Evolutionary conservation across 805 yeast species (phyloP), one percentile per base, ranked within the genome.

Genomic region (Suhomyces canberraensis): DNA sequence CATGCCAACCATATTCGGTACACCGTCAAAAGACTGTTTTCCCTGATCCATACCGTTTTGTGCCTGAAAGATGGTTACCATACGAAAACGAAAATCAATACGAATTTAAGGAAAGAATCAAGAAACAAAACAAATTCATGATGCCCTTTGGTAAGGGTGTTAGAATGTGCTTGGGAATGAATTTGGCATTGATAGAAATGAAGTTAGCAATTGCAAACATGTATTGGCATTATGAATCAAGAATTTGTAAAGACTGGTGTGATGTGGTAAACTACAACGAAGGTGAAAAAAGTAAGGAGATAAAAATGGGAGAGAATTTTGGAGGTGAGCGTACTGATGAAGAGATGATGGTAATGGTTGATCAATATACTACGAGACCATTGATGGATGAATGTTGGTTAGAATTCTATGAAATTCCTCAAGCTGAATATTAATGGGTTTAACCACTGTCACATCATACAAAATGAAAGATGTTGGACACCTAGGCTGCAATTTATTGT

Each of bases 121-220:
- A 59, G 36, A 37, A 36, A 7, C 81, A 79, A 76, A 66, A 69
- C 39, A 69, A 63, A 35, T 66, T 67, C 46, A 73, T 81, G 69
- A 73, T 81, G 71, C 79, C 84, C 1, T 83, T 84, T 61, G 89
- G 90, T 1, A 74, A 78, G 27, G 91, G 90, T 3, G 67, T 79
- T 15, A 61, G 88, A 44, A 81, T 81, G 88, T 83, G 91, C 50
- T 61, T 81, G 36, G 90, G 91, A 1, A 73, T 78, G 78, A 70
- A 82, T 51, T 53, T 83, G 27, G 89, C 89, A 0, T 56, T 75
- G 14, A 73, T 75, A 28, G 89, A 81, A 51, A 79, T 82, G 67
- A 82, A 81, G 51, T 48, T 79, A 29, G 70, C 73, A 9, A 50
- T 78, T 19, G 75, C 79, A 8, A 69, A 71, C 40, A 53, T 83